phyloP scores from a whole-genome alignment of 2,329 filamentous ascomycete species.

The Ophiosphaerella narmari region DNA sequence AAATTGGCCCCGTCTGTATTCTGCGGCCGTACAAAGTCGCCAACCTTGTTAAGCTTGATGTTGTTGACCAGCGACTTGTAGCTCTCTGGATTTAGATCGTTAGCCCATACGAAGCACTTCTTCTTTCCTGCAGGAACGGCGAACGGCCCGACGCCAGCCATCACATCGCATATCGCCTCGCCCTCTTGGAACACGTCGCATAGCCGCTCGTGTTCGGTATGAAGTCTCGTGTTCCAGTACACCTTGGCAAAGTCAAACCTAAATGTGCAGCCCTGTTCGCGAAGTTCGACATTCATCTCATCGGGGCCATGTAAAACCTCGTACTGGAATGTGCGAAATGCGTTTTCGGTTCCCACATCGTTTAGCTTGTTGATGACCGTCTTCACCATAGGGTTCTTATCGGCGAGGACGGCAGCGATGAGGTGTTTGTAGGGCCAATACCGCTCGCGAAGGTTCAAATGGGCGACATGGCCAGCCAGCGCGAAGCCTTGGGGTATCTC shows the following conservation, averaged over 20 bases:
- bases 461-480: slow-evolving; percentile 89
- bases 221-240: slow-evolving; percentile 95
- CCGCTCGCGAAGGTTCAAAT: slow-evolving; percentile 83
- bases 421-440: slow-evolving; percentile 85
- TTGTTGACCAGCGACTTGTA: slow-evolving; percentile 73
- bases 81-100: slow-evolving; percentile 94
- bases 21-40: slow-evolving; percentile 72
- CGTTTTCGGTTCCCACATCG: slow-evolving; percentile 80
- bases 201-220: slow-evolving; percentile 84
- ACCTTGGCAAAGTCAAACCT: slow-evolving; percentile 93
- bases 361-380: slow-evolving; percentile 98
- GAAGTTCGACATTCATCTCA: slow-evolving; percentile 81
- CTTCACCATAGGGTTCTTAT: slow-evolving; percentile 81
- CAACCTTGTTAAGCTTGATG: slow-evolving; percentile 78
- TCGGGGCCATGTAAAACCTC: slow-evolving; percentile 83
- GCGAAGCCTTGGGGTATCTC: slow-evolving; percentile 88
- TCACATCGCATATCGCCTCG: slow-evolving; percentile 92
- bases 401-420: slow-evolving; percentile 82
- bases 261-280: slow-evolving; percentile 84
- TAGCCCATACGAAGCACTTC: slow-evolving; percentile 91
- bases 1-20: slow-evolving; percentile 83
- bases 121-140: slow-evolving; percentile 89
- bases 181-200: slow-evolving; percentile 77
- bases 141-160: slow-evolving; percentile 97
- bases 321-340: slow-evolving; percentile 90